Conservation (phyloP, 192 early-diverging fungal species). For the Tieghemiomyces parasiticus region DNA sequence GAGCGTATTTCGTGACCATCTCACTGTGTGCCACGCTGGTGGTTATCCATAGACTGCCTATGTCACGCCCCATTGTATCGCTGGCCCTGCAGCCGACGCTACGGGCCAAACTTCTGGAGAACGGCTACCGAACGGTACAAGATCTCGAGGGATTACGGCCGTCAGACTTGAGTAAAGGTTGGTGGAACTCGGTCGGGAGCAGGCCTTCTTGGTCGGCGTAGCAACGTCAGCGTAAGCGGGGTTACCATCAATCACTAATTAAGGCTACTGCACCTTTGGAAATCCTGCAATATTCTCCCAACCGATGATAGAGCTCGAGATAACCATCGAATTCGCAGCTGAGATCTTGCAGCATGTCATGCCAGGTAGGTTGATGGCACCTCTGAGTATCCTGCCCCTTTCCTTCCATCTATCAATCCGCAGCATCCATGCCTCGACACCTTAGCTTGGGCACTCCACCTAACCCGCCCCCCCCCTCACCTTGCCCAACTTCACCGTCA, state of each 20-base stretch:
- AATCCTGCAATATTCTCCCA: too few species aligned
- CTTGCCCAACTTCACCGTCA: background rate
- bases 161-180: constrained; percentile 17
- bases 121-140: constrained; percentile 18
- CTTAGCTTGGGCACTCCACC: background rate
- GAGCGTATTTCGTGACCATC: background rate
- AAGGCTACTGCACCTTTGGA: too few species aligned
- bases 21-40: too few species aligned
- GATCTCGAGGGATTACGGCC: constrained; percentile 15
- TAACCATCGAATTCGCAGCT: constrained; percentile 14
- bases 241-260: too few species aligned
- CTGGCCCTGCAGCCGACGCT: constrained; percentile 11
- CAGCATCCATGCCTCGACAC: background rate
- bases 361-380: background rate
- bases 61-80: constrained; percentile 15
- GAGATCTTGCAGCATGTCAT: constrained; percentile 3
- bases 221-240: too few species aligned
- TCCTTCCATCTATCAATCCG: constrained; percentile 1
- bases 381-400: background rate
- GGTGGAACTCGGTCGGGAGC: background rate
- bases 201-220: too few species aligned
- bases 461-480: background rate
- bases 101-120: constrained; percentile 13
- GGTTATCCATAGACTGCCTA: too few species aligned
- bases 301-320: constrained; percentile 14